phyloP scores from a whole-genome alignment of 768 basidiomycete genomes.

The Tulasnella calospora region DNA sequence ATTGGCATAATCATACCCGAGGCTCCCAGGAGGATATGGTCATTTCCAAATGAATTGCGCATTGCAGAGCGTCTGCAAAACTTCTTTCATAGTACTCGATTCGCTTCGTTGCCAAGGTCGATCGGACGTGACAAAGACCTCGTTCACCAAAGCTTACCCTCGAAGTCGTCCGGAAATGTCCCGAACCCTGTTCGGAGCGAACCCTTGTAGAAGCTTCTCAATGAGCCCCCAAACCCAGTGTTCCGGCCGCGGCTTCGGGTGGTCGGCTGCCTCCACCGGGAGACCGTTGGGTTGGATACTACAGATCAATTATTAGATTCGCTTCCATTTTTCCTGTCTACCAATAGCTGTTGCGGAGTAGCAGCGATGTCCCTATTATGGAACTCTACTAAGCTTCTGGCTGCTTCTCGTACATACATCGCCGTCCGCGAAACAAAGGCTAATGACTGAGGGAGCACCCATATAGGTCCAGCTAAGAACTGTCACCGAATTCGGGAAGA shows the following conservation, averaged over 20 bases:
- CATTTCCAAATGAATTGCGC: background rate
- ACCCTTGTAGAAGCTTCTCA: background rate
- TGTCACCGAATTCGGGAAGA: background rate
- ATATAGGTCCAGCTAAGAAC: background rate
- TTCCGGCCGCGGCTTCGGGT: background rate
- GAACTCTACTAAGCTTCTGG: background rate
- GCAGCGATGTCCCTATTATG: background rate
- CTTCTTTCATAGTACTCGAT: background rate
- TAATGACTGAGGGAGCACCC: background rate
- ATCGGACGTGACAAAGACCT: background rate
- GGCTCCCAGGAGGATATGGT: background rate
- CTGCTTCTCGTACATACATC: background rate
- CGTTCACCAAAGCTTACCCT: background rate
- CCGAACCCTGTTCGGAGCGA: background rate
- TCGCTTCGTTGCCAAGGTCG: background rate
- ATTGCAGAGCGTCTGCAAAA: background rate
- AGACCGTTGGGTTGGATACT: background rate
- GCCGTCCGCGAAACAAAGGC: slow-evolving; percentile 1
- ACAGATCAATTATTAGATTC: slow-evolving; percentile 1
- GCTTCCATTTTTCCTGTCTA: background rate
- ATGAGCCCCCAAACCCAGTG: background rate
- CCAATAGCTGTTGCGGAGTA: background rate
- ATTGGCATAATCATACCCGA: background rate
- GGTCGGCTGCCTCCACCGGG: background rate
- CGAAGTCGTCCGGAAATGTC: background rate